Evolutionary conservation across 2,329 filamentous ascomycete genomes (phyloP).

Genomic region (Hymenotorrendiella dingleyae): DNA sequence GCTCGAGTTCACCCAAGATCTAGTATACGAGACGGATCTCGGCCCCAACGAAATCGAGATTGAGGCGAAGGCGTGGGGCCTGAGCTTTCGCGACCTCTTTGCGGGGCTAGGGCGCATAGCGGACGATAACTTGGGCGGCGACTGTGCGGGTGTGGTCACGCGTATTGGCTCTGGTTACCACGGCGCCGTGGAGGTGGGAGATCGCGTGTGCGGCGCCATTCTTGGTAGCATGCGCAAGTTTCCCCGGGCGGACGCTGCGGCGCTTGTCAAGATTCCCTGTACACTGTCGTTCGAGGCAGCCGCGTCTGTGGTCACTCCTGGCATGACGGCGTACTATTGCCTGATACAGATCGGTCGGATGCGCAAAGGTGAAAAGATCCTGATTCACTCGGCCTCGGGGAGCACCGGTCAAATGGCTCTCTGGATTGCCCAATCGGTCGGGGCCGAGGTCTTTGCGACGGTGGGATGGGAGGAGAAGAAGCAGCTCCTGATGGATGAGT

Average conservation of each 20-base stretch:
- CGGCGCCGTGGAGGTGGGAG: background rate
- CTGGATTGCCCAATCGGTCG: slow-evolving; percentile 21
- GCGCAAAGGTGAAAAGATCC: slow-evolving; percentile 19
- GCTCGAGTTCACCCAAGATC: slow-evolving; percentile 21
- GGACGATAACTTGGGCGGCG: background rate
- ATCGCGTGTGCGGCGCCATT: background rate
- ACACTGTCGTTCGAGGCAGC: slow-evolving; percentile 11
- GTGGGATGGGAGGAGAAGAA: slow-evolving; percentile 26
- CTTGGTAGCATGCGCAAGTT: background rate
- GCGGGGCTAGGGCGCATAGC: background rate
- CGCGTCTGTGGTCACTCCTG: slow-evolving; percentile 17
- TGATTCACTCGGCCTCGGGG: slow-evolving; percentile 31
- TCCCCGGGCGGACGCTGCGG: background rate
- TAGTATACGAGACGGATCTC: background rate
- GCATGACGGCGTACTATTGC: slow-evolving; percentile 16
- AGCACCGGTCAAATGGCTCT: slow-evolving; percentile 30
- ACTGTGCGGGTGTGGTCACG: background rate
- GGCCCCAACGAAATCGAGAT: slow-evolving; percentile 2
- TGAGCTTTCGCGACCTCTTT: background rate
- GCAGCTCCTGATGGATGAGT: slow-evolving; percentile 21
- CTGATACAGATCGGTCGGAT: slow-evolving; percentile 15
- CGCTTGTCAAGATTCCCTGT: background rate
- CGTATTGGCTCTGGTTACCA: background rate
- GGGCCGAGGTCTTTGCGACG: slow-evolving; percentile 27
- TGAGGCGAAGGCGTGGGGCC: background rate